Base-by-base conservation (phyloP, 257 asterid species). In the Rubia yunnanensis region DNA sequence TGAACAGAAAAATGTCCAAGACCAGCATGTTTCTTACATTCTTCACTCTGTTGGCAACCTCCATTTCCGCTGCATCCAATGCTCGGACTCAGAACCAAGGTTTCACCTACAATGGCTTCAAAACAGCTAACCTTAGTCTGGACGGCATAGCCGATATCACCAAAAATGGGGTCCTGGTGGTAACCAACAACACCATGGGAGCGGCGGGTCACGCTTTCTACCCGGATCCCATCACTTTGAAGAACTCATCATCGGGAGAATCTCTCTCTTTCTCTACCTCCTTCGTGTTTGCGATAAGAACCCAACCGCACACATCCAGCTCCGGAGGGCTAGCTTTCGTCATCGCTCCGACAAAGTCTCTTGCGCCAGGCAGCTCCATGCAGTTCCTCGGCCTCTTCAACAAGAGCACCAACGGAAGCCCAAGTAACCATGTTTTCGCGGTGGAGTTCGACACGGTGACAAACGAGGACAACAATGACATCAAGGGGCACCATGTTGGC, bases 351-450 rank as follows among this genome's bases (percentile, higher is more conserved):
- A 67, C 76, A 8, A 52, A 65, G 46, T 76, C 77, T 8, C 74
- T 88, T n/a, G n/a, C n/a, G 0, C 70, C 69, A 0, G 73, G 81
- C 57, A 63, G 57, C 0, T 80, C 88, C 0, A 58, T 77, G 50
- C 66, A 73, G 11, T 83, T 78, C 70, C 73, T 87, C 30, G 92
- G 95, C 46, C 79, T 83, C n/a, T 80, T 87, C 64, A 85, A 85
- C 13, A 71, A 55, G 2, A 22, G 78, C 36, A 81, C 79, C 73
- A 72, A 76, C 13, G 95, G 89, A 1, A 73, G 72, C 24, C 2
- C 1, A 1, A 74, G 83, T 7, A 87, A 81, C 53, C 90, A 85
- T 57, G 70, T 87, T 1, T 63, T 85, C 11, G 92, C 88, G 0
- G 81, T 85, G 11, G 95, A 87, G 64, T 77, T 85, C 28, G 95